Evolutionary conservation across 352 stramenopile genomes (phyloP).

Genomic region (Globisporangium okanoganense): DNA sequence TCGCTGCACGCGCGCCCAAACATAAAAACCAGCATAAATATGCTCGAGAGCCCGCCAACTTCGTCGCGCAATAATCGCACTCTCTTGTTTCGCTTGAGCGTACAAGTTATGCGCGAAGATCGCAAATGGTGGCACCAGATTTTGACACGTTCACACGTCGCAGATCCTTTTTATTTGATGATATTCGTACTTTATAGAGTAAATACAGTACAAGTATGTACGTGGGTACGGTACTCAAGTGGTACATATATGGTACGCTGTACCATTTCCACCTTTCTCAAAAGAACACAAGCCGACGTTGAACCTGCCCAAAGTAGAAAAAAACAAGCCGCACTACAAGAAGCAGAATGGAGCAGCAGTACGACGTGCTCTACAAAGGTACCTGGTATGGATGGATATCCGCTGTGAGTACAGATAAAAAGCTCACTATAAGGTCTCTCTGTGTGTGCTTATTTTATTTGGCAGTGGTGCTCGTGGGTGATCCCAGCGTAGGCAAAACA

Average conservation of each 20-base stretch:
- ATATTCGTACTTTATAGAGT: background rate
- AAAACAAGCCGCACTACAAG: background rate
- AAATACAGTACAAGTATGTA: background rate
- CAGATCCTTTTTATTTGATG: background rate
- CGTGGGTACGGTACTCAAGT: background rate
- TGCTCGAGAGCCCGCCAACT: no score
- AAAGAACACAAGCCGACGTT: constrained; percentile 2
- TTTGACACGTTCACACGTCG: constrained; percentile 2
- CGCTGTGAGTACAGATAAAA: background rate
- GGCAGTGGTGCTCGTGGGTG: constrained; percentile 72
- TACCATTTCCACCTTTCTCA: background rate
- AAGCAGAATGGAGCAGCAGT: constrained; percentile 48
- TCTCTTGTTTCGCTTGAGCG: no score
- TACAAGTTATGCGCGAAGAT: no score
- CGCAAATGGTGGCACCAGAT: no score
- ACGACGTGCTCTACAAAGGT: constrained; percentile 84
- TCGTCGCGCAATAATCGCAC: no score
- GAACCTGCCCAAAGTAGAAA: constrained; percentile 7
- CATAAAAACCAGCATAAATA: no score
- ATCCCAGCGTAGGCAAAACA: constrained; percentile 89
- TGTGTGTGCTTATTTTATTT: background rate
- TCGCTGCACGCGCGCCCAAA: background rate
- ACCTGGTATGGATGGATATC: background rate
- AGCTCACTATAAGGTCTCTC: background rate
- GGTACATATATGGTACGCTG: background rate